These are phyloP conservation scores for Daldinia concentrica DNA, from an alignment of 495 filamentous ascomycete species.

Conservation along the genomic window DNA sequence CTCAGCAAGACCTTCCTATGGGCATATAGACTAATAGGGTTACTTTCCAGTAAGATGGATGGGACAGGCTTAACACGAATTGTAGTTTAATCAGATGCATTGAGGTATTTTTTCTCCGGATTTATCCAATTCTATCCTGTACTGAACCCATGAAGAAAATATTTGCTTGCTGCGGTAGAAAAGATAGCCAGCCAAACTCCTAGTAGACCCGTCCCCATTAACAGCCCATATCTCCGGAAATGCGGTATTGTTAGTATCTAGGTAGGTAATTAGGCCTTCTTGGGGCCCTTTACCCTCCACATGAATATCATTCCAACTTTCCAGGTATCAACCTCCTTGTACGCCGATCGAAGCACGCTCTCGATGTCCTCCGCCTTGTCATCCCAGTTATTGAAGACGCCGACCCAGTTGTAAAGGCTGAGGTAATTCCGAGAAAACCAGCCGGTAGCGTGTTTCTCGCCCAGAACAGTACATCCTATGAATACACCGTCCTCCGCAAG, in stretches of 20 bases:
- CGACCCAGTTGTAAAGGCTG: slow-evolving; percentile 44
- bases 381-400: slow-evolving; percentile 42
- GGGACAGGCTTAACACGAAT: neutral
- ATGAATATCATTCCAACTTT: slow-evolving; percentile 37
- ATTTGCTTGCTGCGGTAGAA: neutral
- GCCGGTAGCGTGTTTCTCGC: slow-evolving; percentile 46
- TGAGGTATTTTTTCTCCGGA: neutral
- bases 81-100: neutral
- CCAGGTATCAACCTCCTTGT: slow-evolving; percentile 45
- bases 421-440: slow-evolving; percentile 49
- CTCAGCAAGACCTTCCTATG: too few relatives aligned
- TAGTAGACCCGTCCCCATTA: neutral
- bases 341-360: slow-evolving; percentile 43
- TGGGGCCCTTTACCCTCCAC: neutral
- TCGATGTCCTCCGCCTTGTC: slow-evolving; percentile 49
- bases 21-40: neutral
- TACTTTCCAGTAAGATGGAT: neutral
- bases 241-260: neutral
- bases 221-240: neutral
- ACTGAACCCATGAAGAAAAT: too few relatives aligned
- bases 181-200: neutral
- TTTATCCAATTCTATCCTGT: neutral
- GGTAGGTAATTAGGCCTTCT: neutral
- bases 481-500: slow-evolving; percentile 48
- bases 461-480: slow-evolving; percentile 49